Percentiles rank a stretch among this genome's conserved stretches.
Conservation (phyloP, 106 monocot species). For the Apostasia ramifera region DNA sequence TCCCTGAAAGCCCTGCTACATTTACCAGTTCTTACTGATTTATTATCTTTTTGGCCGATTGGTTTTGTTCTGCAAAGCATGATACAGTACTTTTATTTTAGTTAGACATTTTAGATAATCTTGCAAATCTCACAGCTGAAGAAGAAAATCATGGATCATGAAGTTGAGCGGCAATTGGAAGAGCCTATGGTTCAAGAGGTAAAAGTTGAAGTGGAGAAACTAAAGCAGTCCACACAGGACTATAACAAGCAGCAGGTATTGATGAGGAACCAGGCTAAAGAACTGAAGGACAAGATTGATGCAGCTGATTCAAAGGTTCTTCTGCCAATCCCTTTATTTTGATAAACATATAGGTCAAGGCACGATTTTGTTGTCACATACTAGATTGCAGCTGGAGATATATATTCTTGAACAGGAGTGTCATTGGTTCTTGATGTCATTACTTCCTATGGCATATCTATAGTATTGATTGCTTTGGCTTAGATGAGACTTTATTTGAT, state of each 20-base stretch:
- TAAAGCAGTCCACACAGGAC: conserved; percentile 51
- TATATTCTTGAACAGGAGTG: too few species aligned
- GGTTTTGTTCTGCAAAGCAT: too few species aligned
- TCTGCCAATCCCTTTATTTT: not conserved
- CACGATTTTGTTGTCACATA: not conserved
- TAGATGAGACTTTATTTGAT: too few species aligned
- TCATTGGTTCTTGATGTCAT: too few species aligned
- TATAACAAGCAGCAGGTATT: conserved; percentile 74
- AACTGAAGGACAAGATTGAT: conserved; percentile 53
- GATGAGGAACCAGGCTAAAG: conserved; percentile 38
- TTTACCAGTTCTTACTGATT: too few species aligned
- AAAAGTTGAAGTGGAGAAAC: conserved; percentile 58
- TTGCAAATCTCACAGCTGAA: conserved; percentile 35
- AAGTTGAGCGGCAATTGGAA: conserved; percentile 45
- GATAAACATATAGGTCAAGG: not conserved
- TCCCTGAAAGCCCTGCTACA: too few species aligned
- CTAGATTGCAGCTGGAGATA: not conserved
- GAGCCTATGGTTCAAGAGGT: conserved; percentile 62
- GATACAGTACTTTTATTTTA: too few species aligned
- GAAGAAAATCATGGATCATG: conserved; percentile 42
- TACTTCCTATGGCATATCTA: too few species aligned
- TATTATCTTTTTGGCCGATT: too few species aligned
- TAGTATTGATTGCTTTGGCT: too few species aligned
- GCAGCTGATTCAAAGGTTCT: conserved; percentile 50
- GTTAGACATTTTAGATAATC: too few species aligned